phyloP scores from a whole-genome alignment of 345 rosid species.

The Rhizophora apiculata region DNA sequence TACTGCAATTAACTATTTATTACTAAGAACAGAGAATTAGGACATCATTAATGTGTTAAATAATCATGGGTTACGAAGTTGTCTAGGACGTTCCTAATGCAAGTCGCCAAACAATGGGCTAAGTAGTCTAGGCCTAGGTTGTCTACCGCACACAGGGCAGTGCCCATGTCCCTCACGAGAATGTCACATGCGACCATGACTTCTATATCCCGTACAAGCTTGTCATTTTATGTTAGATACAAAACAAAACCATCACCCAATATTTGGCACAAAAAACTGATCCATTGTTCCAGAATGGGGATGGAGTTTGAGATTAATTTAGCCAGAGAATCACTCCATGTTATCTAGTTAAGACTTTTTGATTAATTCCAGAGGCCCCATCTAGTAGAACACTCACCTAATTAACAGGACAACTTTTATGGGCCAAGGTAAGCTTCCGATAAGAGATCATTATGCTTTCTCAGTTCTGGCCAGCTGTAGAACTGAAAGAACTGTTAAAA shows the following conservation, averaged over 20 bases:
- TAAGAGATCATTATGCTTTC: not conserved
- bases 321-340: conserved; percentile 14
- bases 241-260: not conserved
- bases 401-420: no score
- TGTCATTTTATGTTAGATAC: not conserved
- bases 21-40: not conserved
- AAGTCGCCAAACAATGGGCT: not conserved
- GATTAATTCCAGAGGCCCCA: no score
- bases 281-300: conserved; percentile 3
- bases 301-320: conserved; percentile 5
- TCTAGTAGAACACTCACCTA: no score
- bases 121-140: conserved; percentile 1
- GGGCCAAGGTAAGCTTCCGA: not conserved
- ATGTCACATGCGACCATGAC: not conserved
- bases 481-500: not conserved
- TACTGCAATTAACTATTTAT: not conserved
- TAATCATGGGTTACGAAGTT: not conserved
- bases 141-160: not conserved
- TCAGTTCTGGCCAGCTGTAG: not conserved
- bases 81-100: not conserved
- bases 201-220: not conserved
- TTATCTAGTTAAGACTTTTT: not conserved
- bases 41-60: no score
- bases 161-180: not conserved
- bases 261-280: not conserved